Conservation (phyloP, 495 filamentous ascomycete species). For the Xylaria venustula region DNA sequence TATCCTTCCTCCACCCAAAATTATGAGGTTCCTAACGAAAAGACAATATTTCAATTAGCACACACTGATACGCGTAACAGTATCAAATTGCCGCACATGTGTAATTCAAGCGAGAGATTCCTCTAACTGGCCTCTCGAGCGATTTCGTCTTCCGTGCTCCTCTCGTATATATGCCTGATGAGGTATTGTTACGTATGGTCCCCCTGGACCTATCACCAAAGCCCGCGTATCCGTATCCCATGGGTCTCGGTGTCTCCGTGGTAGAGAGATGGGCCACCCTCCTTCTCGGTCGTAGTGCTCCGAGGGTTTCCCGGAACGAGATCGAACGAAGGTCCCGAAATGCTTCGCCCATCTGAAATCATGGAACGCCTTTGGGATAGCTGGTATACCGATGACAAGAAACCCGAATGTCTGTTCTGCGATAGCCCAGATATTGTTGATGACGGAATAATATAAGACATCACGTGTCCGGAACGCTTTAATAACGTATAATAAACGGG, state of each 20-base stretch:
- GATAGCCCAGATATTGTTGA: slow-evolving; percentile 27
- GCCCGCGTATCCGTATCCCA: background rate
- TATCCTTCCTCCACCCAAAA: no score
- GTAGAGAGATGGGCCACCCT: background rate
- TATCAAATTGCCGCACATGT: no score
- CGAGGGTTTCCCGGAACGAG: background rate
- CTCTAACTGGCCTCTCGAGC: background rate
- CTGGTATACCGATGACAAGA: slow-evolving; percentile 30
- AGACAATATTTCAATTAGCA: no score
- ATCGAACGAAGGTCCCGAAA: background rate
- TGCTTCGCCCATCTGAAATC: background rate
- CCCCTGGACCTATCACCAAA: background rate
- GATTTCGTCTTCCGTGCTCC: background rate
- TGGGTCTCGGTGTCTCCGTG: background rate
- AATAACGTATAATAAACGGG: slow-evolving; percentile 20
- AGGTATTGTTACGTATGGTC: background rate
- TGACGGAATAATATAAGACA: slow-evolving; percentile 17
- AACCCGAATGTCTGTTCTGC: slow-evolving; percentile 30
- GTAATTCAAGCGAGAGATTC: no score
- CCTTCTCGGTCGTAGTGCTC: background rate
- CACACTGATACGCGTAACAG: no score
- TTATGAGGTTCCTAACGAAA: no score
- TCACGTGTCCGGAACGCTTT: slow-evolving; percentile 26
- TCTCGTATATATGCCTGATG: background rate
- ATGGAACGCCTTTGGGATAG: slow-evolving; percentile 26